These are phyloP conservation scores for Rubia peregrina DNA, from an alignment of 305 asterid genomes.

Conservation along the genomic window DNA sequence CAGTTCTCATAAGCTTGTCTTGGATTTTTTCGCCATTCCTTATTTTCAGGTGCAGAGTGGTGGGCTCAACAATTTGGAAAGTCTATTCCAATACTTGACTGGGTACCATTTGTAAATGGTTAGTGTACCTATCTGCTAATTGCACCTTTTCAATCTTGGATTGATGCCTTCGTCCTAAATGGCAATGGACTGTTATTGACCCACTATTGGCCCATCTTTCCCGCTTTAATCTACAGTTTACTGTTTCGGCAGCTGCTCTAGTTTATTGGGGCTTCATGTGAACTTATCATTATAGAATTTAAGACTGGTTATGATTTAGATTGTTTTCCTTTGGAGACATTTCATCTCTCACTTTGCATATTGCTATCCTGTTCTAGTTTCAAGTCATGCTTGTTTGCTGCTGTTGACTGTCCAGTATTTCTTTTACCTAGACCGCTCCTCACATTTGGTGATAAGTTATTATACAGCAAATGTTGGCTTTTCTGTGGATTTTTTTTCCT, in stretches of 20 bases:
- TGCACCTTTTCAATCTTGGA: not conserved
- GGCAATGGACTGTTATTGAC: not conserved
- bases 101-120: constrained; percentile 75
- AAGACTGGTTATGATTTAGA: not conserved
- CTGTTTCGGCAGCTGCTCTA: not conserved
- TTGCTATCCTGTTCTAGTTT: not conserved
- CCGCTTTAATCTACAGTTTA: not conserved
- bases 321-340: not conserved
- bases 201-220: not conserved
- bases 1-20: not conserved
- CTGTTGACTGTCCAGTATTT: not conserved
- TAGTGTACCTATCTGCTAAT: constrained; percentile 23
- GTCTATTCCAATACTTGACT: constrained; percentile 58
- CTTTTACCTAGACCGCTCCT: not conserved
- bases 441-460: not conserved
- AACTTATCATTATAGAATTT: not conserved
- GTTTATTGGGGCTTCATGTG: not conserved
- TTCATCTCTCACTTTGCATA: not conserved
- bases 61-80: constrained; percentile 74
- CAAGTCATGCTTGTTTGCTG: not conserved
- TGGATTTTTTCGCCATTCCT: constrained; percentile 10
- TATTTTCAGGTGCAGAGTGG: constrained; percentile 81
- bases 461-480: not conserved
- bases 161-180: not conserved
- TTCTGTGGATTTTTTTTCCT: not conserved